Conservation (phyloP, 75 land plant genomes). For the Cryptomeria japonica region DNA sequence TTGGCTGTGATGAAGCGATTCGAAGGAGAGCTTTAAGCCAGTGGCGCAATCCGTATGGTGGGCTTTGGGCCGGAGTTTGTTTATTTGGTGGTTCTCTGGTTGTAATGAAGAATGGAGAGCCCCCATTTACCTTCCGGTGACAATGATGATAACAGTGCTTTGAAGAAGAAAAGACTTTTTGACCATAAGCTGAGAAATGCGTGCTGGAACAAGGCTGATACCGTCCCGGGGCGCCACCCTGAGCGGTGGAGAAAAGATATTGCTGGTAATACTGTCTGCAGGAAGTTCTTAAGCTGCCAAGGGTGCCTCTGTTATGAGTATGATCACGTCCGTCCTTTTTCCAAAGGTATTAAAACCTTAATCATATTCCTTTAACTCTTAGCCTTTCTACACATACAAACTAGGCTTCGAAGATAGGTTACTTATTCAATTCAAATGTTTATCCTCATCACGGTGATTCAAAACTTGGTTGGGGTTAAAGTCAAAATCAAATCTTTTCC, state of each 20-base stretch:
- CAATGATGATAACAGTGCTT: neutral
- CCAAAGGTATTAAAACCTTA: conserved; percentile 65
- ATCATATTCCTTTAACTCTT: neutral
- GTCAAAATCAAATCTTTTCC: neutral
- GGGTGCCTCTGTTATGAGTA: conserved; percentile 97
- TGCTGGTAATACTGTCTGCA: conserved; percentile 89
- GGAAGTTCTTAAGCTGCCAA: conserved; percentile 76
- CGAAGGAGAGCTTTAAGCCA: no score
- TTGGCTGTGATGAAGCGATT: no score
- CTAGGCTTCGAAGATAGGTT: neutral
- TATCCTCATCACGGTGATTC: neutral
- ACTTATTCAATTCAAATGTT: neutral
- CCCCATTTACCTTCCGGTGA: neutral
- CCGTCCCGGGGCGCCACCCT: conserved; percentile 90
- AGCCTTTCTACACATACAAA: neutral
- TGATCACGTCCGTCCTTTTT: conserved; percentile 91
- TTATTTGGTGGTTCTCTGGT: neutral
- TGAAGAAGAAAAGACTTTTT: conserved; percentile 59
- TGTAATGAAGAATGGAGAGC: neutral
- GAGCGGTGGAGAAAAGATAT: conserved; percentile 92
- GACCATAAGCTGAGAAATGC: conserved; percentile 57
- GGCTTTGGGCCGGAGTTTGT: no score
- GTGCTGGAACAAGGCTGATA: conserved; percentile 89
- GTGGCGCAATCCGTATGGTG: no score
- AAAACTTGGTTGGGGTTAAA: neutral